Evolutionary conservation across 306 rosid species (phyloP).

Genomic region (Begonia loranthoides): DNA sequence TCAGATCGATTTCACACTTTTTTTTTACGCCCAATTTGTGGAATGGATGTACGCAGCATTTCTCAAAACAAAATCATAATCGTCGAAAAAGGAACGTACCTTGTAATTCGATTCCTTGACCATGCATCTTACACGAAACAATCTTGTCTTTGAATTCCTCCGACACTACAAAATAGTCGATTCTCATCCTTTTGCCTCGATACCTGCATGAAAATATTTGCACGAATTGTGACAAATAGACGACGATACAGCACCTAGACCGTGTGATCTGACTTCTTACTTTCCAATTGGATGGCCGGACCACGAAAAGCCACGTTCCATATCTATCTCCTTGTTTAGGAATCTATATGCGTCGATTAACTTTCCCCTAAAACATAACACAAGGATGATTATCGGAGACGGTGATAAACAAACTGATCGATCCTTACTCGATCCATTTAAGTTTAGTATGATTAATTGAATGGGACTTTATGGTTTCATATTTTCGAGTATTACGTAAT

Average conservation of each 20-base stretch:
- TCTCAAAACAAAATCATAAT: too few species aligned
- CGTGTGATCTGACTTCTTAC: conserved; percentile 23
- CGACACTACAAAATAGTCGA: conserved; percentile 70
- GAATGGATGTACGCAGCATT: too few species aligned
- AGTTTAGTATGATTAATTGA: too few species aligned
- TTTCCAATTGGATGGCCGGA: conserved; percentile 88
- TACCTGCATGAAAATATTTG: conserved; percentile 44
- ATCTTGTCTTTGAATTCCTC: conserved; percentile 57
- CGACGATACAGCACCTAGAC: too few species aligned
- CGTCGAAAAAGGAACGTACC: conserved; percentile 24
- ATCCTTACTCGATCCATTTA: too few species aligned
- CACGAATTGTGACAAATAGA: too few species aligned
- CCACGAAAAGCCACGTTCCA: conserved; percentile 90
- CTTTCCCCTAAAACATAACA: conserved; percentile 57
- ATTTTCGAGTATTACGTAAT: too few species aligned
- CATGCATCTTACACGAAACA: conserved; percentile 74
- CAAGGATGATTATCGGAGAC: too few species aligned
- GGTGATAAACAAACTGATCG: conserved; percentile 11
- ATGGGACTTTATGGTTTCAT: too few species aligned
- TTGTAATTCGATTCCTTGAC: conserved; percentile 75
- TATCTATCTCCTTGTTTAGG: conserved; percentile 70
- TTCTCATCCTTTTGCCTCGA: conserved; percentile 96
- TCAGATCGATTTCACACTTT: too few species aligned
- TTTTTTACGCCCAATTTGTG: too few species aligned
- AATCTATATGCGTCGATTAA: conserved; percentile 84